Evolutionary conservation across 805 yeast genomes (phyloP), one percentile per base, ranked within the genome.

Genomic region (Pichia exigua): DNA sequence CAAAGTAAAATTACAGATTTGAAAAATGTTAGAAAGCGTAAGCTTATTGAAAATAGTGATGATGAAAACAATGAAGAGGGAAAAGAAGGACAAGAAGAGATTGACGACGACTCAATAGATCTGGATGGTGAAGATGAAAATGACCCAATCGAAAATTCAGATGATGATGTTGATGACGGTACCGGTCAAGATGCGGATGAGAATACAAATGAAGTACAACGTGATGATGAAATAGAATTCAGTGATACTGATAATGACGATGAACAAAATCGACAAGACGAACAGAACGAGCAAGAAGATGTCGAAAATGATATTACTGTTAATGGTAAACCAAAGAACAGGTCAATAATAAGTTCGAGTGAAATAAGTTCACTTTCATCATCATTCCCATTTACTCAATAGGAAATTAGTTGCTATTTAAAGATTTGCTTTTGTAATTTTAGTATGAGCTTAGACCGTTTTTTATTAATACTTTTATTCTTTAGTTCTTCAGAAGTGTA

Each of bases 61-160:
- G 42, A 39, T 22, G 46, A 38, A n/a, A 35, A 32, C 18, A 22
- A n/a, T 20, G 46, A 21, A 17, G 43, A 10, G 26, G 7, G 26
- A 11, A 24, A 24, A 18, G 48, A 47, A 10, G 49, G 22, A 11
- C 40, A 32, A 13, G 32, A 27, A n/a, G 51, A 42, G 5, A 44
- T 18, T 32, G 38, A 20, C 11, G 45, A 22, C 8, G 40, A 40
- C 10, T 45, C 38, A 17, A 42, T 32, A 20, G 41, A 49, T 13
- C 41, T 44, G 8, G 47, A 50, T n/a, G 51, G 50, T 26, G 59
- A 58, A 42, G 53, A 50, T 35, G 53, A 52, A 24, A 45, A 48
- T n/a, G 54, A 50, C 47, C 56, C 54, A 1, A 47, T 50, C 32
- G 50, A 50, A n/a, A 48, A 53, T 24, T 54, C 57, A 13, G 54